Evolutionary conservation across 148 eudicot species (phyloP), one percentile per base, ranked within the genome.

Genomic region (Diospyros kaki): DNA sequence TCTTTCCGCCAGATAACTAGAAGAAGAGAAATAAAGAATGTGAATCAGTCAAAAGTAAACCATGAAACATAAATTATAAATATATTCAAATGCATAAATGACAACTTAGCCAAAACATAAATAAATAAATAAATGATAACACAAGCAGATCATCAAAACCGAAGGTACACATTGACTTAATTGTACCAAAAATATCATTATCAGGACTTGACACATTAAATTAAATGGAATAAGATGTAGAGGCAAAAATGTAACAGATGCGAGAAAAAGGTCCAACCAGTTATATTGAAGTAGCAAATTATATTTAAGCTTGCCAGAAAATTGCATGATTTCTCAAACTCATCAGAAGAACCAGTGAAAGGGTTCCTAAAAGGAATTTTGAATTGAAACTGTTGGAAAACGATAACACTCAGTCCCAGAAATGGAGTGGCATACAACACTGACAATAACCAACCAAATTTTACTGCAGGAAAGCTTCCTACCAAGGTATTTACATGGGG

Each of bases 1-100:
- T 81, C 98, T 91, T 75, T 90, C 97, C 58, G 91, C 58, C 80
- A 94, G 64, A 76, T 94, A 94, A 83, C 98, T 94, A 85, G 61
- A 59, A 62, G 44, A 76, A 79, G 71, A 41, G 61, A 81, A 56
- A 68, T 9, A 76, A 50, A 70, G 45, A 56, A 15, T 28, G 13
- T 51, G 43, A 66, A 77, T 77, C 77, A 81, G 81, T 63, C 53
- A 65, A 41, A 28, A 69, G 58, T 55, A 55, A 53, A 38, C 18
- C 61, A 74, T 50, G 52, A 63, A 48, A 44, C 50, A 28, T 0
- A 28, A 28, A 28, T 28, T 28, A 28, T 28, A 28, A 28, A 28
- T 28, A 28, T 28, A 28, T 28, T 28, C 28, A 28, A 28, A 28
- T 28, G 28, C 28, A 28, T 28, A 28, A 28, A 28, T 28, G 28